Percentiles rank a stretch among this genome's conserved stretches.
Conservation (phyloP, 139 green algal genomes). For the Chlamydomonas incerta region DNA sequence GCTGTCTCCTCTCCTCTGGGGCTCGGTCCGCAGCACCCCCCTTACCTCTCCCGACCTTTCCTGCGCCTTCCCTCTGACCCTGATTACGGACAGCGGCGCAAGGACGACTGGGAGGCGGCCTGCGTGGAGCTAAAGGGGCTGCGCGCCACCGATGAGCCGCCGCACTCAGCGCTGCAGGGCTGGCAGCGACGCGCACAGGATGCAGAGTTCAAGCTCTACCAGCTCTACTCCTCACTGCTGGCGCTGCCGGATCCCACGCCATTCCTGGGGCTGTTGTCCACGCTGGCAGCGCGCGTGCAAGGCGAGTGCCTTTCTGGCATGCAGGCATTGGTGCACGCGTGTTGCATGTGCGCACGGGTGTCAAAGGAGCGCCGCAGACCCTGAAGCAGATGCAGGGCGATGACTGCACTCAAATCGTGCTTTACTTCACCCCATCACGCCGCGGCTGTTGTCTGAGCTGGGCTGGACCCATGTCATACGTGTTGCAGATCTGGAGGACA, state of each 20-base stretch:
- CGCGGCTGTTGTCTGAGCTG: too few relatives aligned
- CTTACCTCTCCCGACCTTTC: not conserved
- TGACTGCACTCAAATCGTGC: too few relatives aligned
- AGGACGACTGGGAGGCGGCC: constrained; percentile 47
- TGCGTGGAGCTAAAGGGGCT: constrained; percentile 38
- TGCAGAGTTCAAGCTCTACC: constrained; percentile 51
- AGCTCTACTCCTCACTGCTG: constrained; percentile 45
- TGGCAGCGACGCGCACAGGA: constrained; percentile 55
- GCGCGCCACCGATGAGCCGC: not conserved
- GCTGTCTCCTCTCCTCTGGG: too few relatives aligned
- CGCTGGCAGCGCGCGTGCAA: constrained; percentile 9
- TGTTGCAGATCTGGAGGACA: constrained; percentile 58
- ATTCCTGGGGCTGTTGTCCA: constrained; percentile 25
- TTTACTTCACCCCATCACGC: too few relatives aligned
- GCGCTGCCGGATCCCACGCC: constrained; percentile 37
- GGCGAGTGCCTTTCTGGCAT: too few relatives aligned
- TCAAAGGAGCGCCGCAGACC: too few relatives aligned
- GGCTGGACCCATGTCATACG: too few relatives aligned
- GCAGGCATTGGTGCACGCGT: too few relatives aligned
- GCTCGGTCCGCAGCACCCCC: too few relatives aligned
- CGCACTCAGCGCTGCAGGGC: not conserved
- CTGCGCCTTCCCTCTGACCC: too few relatives aligned
- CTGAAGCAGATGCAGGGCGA: too few relatives aligned
- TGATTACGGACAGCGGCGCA: constrained; percentile 46
- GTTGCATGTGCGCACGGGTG: too few relatives aligned